These are phyloP conservation scores for Cerrena zonata DNA, from an alignment of 1,284 basidiomycete genomes.

Conservation along the genomic window DNA sequence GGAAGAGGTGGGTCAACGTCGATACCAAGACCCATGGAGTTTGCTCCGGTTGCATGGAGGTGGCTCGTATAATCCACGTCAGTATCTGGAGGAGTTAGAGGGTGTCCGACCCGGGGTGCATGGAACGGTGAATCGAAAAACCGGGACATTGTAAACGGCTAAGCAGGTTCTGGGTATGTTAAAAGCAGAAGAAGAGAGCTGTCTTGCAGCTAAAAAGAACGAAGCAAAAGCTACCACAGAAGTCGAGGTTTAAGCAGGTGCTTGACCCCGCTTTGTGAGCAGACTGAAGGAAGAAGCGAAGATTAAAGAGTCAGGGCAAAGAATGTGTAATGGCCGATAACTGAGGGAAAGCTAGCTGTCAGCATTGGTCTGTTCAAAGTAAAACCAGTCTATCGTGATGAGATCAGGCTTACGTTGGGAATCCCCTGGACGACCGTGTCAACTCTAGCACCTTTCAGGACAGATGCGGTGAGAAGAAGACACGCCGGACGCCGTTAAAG, in stretches of 20 bases:
- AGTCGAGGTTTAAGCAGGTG: neutral
- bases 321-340: neutral
- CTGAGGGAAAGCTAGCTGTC: slow-evolving; percentile 2
- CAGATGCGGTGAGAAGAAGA: slow-evolving; percentile 10
- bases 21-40: slow-evolving; percentile 16
- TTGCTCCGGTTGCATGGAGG: slow-evolving; percentile 5
- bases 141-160: slow-evolving; percentile 37
- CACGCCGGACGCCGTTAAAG: neutral
- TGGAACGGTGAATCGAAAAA: slow-evolving; percentile 47
- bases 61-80: slow-evolving; percentile 33
- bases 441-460: slow-evolving; percentile 10
- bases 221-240: slow-evolving; percentile 1
- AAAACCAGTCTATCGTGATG: slow-evolving; percentile 7
- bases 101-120: slow-evolving; percentile 37
- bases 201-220: slow-evolving; percentile 22
- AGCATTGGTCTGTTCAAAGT: neutral
- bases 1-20: slow-evolving; percentile 22
- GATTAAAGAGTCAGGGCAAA: neutral
- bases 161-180: slow-evolving; percentile 11
- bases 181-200: slow-evolving; percentile 14
- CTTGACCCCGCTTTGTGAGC: no score
- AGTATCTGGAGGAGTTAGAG: slow-evolving; percentile 52
- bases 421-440: slow-evolving; percentile 33
- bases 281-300: no score
- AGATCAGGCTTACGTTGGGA: slow-evolving; percentile 18